Evolutionary conservation across 2,329 filamentous ascomycete species (phyloP), one percentile per base, ranked within the genome.

Genomic region (Sordariomycetes sp.): DNA sequence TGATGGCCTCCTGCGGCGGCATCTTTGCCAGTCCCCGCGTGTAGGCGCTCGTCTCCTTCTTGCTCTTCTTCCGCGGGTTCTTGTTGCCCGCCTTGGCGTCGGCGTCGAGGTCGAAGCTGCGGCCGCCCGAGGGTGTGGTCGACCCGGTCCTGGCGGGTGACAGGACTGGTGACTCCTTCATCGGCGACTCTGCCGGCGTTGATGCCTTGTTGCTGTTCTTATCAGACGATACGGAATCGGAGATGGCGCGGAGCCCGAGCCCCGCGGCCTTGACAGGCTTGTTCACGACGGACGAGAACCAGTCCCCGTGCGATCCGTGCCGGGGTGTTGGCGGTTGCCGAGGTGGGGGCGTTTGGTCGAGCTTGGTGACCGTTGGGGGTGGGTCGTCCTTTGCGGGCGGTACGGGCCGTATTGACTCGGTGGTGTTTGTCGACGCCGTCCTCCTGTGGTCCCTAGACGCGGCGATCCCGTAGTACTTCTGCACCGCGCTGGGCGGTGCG

Each of bases 21-120:
- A 93, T 88, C 71, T 92, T 91, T 64, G 89, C 81, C 48, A 97
- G 75, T 0, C 94, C 94, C 34, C 89, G 87, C 20, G 86, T 89
- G 71, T 97, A 99, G 1, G 94, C 94, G 66, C 92, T 97, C 0
- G 94, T 99, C 59, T 90, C 87, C 69, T 97, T 95, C 76, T 99
- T 99, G 56, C 85, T 83, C 72, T 93, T 92, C 80, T 86, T 80
- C 66, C 79, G 75, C 58, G 57, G 16, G 40, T 7, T n/a, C 40
- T 46, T 46, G 40, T n/a, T n/a, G 5, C 40, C 18, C 40, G 78
- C 76, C 62, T 75, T 78, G 4, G 79, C 74, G 64, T 88, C 87
- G 0, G 85, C 82, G 56, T 93, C 89, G 1, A 92, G 79, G 55
- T 95, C 90, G 58, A 94, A 86, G 70, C 89, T 94, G 6, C 77